phyloP scores from a whole-genome alignment of 2,329 filamentous ascomycete genomes.

The Arthrobotrys sinensis region DNA sequence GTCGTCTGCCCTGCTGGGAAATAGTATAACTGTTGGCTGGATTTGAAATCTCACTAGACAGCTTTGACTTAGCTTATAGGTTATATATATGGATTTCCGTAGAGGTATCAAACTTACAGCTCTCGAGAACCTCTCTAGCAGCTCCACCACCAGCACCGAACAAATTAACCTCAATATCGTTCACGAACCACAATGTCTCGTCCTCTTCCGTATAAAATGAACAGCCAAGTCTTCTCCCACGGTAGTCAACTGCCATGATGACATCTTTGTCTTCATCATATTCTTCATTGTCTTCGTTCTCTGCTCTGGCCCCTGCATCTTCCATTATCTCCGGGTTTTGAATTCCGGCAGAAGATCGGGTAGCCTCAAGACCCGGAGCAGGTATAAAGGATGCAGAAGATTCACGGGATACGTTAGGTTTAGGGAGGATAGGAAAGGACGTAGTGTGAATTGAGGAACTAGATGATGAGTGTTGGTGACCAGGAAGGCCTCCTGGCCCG shows the following conservation, averaged over 20 bases:
- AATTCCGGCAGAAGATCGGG: not conserved
- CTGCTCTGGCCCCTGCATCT: not conserved
- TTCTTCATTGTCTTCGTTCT: slow-evolving; percentile 74
- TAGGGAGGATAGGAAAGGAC: not conserved
- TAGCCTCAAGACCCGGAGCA: not conserved
- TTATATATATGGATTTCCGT: not conserved
- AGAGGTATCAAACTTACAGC: slow-evolving; percentile 21
- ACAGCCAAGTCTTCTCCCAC: slow-evolving; percentile 62
- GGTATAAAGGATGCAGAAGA: not conserved
- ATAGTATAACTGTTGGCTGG: slow-evolving; percentile 75
- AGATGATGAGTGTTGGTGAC: slow-evolving; percentile 15
- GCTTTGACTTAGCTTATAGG: slow-evolving; percentile 31
- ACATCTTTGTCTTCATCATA: slow-evolving; percentile 61
- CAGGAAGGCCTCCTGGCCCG: not conserved
- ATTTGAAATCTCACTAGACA: slow-evolving; percentile 75
- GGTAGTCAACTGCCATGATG: slow-evolving; percentile 64
- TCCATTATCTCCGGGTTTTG: not conserved
- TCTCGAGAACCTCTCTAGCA: slow-evolving; percentile 47
- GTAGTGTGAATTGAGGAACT: slow-evolving; percentile 8
- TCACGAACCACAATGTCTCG: slow-evolving; percentile 63
- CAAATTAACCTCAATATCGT: slow-evolving; percentile 63
- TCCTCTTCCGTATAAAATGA: slow-evolving; percentile 63
- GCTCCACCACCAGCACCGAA: slow-evolving; percentile 36
- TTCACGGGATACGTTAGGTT: not conserved
- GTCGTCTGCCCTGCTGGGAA: slow-evolving; percentile 74